Conservation (phyloP, 2,329 filamentous ascomycete genomes). For the Seiridium unicorne region DNA sequence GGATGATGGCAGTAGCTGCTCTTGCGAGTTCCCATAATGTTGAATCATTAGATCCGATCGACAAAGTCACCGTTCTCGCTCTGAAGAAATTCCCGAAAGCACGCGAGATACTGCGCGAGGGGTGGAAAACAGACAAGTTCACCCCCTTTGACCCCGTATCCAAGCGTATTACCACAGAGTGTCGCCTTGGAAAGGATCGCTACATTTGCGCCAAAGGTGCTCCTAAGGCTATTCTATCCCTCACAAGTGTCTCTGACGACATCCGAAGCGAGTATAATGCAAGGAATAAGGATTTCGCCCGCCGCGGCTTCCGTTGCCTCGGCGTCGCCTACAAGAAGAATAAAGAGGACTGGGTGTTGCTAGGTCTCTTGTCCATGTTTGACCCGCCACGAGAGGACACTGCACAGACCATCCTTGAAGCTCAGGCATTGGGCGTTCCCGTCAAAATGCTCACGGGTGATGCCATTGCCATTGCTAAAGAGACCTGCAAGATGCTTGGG, state of each 20-base stretch:
- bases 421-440: conserved; percentile 69
- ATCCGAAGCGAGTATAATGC: conserved; percentile 66
- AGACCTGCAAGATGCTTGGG: conserved; percentile 80
- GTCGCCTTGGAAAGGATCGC: conserved; percentile 65
- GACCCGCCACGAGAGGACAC: conserved; percentile 78
- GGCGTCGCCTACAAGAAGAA: conserved; percentile 79
- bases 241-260: conserved; percentile 66
- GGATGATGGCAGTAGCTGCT: conserved; percentile 81
- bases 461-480: conserved; percentile 76
- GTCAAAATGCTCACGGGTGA: conserved; percentile 79
- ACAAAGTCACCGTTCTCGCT: conserved; percentile 76
- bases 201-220: conserved; percentile 77
- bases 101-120: conserved; percentile 70
- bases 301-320: conserved; percentile 77
- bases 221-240: conserved; percentile 70
- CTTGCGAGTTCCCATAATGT: conserved; percentile 77
- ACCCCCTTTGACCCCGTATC: conserved; percentile 77
- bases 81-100: conserved; percentile 76
- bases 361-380: conserved; percentile 61
- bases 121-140: conserved; percentile 77
- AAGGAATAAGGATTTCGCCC: conserved; percentile 73
- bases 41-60: conserved; percentile 75
- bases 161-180: conserved; percentile 73
- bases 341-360: conserved; percentile 63
- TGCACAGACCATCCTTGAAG: conserved; percentile 74